phyloP scores from a whole-genome alignment of 2,329 filamentous ascomycete species.

The Aspergillus felis region DNA sequence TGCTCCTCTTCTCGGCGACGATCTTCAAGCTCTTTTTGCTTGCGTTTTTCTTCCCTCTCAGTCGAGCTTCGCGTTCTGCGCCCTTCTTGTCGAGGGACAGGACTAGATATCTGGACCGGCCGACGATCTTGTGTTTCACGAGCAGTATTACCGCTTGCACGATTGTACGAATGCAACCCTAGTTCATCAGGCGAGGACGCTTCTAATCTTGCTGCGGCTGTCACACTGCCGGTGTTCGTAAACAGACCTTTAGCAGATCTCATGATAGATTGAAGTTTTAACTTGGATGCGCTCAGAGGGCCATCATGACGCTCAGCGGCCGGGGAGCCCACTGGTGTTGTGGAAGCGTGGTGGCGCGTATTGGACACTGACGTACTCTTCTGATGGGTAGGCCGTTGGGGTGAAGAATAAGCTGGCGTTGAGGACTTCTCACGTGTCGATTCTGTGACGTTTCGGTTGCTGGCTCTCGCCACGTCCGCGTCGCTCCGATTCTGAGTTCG shows the following conservation, averaged over 20 bases:
- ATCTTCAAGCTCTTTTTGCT: slow-evolving; percentile 29
- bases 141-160: slow-evolving; percentile 21
- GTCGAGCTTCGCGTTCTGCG: slow-evolving; percentile 57
- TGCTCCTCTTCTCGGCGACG: slow-evolving; percentile 35
- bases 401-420: slow-evolving; percentile 55
- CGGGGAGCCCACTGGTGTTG: slow-evolving; percentile 57
- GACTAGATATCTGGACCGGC: slow-evolving; percentile 25
- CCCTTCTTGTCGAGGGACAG: slow-evolving; percentile 29
- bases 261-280: slow-evolving; percentile 84
- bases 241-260: slow-evolving; percentile 84
- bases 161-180: slow-evolving; percentile 26
- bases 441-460: slow-evolving; percentile 18
- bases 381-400: slow-evolving; percentile 47
- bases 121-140: slow-evolving; percentile 16
- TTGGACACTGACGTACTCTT: slow-evolving; percentile 62
- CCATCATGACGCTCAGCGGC: slow-evolving; percentile 58
- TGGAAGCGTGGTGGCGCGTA: slow-evolving; percentile 48
- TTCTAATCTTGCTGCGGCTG: slow-evolving; percentile 57
- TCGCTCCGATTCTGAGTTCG: slow-evolving; percentile 10
- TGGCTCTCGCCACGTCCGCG: slow-evolving; percentile 12
- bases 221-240: slow-evolving; percentile 64
- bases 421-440: slow-evolving; percentile 62
- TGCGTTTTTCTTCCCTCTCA: slow-evolving; percentile 49
- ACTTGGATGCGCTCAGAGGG: slow-evolving; percentile 86
- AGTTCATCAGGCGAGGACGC: slow-evolving; percentile 43